Percentiles rank a stretch among this genome's conserved stretches.
Evolutionary conservation across 1,284 basidiomycete species (phyloP).

Genomic region (Tilletia setariae): DNA sequence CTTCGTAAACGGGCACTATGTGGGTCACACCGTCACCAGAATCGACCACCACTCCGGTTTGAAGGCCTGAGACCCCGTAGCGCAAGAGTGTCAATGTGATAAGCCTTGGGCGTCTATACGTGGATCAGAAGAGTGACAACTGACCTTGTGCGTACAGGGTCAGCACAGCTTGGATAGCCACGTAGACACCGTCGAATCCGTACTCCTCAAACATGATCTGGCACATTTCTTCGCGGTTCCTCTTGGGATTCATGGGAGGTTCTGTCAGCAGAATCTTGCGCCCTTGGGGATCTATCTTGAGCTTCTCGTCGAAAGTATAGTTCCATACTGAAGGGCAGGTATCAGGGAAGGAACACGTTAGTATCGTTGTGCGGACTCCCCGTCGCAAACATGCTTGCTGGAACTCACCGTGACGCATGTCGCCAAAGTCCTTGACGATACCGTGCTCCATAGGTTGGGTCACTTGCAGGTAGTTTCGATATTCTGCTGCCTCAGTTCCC

Average conservation of each 20-base stretch:
- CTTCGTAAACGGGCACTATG: conserved; percentile 97
- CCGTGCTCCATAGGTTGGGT: conserved; percentile 99
- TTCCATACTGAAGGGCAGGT: conserved; percentile 68
- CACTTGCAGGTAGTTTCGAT: conserved; percentile 91
- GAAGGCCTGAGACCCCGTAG: conserved; percentile 68
- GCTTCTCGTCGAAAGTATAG: conserved; percentile 96
- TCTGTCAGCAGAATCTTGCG: conserved; percentile 92
- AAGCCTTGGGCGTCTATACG: not conserved
- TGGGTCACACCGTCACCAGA: conserved; percentile 99
- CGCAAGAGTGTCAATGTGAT: conserved; percentile 11
- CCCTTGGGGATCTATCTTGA: conserved; percentile 80
- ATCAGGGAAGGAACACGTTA: not conserved
- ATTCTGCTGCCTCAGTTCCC: conserved; percentile 88
- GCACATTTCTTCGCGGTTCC: conserved; percentile 87
- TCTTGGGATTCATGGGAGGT: conserved; percentile 98
- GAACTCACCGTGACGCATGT: conserved; percentile 73
- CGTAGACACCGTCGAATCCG: conserved; percentile 90
- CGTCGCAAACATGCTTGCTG: not conserved
- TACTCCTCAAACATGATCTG: conserved; percentile 99
- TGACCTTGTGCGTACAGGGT: conserved; percentile 95
- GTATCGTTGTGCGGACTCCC: not conserved
- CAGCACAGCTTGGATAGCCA: conserved; percentile 96
- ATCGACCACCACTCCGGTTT: conserved; percentile 96
- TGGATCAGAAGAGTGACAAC: conserved; percentile 46
- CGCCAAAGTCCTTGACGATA: conserved; percentile 97